Evolutionary conservation across 345 rosid genomes (phyloP), one percentile per base, ranked within the genome.

Genomic region (Gossypium ekmanianum): DNA sequence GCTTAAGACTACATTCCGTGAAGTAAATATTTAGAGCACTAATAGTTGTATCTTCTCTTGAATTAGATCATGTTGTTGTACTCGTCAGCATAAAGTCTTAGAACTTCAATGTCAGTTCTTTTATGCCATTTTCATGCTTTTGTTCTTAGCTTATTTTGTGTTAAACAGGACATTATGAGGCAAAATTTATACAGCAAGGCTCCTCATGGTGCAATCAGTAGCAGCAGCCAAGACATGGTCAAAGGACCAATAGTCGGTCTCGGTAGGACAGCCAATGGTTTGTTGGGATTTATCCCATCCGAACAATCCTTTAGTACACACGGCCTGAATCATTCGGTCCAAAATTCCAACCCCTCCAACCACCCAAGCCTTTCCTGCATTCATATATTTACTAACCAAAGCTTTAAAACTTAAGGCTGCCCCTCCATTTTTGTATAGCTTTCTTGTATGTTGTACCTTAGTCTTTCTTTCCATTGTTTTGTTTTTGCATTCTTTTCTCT

Each of bases 131-230:
- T 39, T 22, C 68, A 22, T 39, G 18, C 12, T 16, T 44, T 47
- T 16, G 29, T 11, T 45, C 63, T 65, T 61, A 64, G 75, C 73
- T 10, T 63, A 18, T 48, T 24, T 41, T 29, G 47, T 61, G 50
- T 62, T 29, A 4, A 45, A 43, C 82, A 85, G 88, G 82, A 75
- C 50, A 7, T 61, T 50, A 17, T 20, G 24, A 74, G 67, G 75
- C 76, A 75, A 73, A 65, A 43, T 52, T 59, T 47, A 8, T 56
- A n/a, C 8, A 27, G 14, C 22, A 71, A 66, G 58, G 51, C 17
- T 61, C 69, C 70, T 22, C 68, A 48, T 22, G 54, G 62, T 48
- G 73, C 81, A 78, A 68, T 74, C 22, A 71, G 9, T 63, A 12
- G 80, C 74, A 55, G 51, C 75, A 58, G 63, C 39, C 78, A 58